Evolutionary conservation across 1,284 basidiomycete genomes (phyloP).

Genomic region (Heimioporus retisporus): DNA sequence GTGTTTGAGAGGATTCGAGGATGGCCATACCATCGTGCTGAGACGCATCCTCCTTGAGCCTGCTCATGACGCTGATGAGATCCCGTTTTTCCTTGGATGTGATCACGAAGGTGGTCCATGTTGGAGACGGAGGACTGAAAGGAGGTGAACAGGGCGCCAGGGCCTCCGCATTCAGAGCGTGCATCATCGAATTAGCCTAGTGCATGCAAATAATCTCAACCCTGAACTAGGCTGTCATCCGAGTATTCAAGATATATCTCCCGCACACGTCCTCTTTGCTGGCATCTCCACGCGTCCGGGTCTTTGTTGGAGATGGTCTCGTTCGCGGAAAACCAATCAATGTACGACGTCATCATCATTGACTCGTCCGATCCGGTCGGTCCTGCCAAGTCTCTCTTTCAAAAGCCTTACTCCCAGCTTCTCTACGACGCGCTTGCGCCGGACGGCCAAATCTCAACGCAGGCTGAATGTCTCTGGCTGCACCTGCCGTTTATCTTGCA

Average conservation of each 20-base stretch:
- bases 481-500: constrained; percentile 92
- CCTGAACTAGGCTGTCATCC: constrained; percentile 83
- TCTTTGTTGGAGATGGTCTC: constrained; percentile 97
- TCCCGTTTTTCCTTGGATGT: constrained; percentile 85
- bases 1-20: background rate
- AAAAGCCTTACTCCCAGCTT: constrained; percentile 98
- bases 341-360: constrained; percentile 99
- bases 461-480: constrained; percentile 97
- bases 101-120: constrained; percentile 63
- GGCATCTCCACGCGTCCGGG: constrained; percentile 86
- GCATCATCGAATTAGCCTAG: no score
- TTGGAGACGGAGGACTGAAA: constrained; percentile 73
- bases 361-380: constrained; percentile 99
- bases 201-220: no score
- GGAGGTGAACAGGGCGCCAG: constrained; percentile 56
- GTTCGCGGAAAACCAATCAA: constrained; percentile 90
- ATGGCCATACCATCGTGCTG: constrained; percentile 69
- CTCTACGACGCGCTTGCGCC: constrained; percentile 91
- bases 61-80: constrained; percentile 77
- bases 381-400: constrained; percentile 94
- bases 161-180: no score
- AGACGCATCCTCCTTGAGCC: constrained; percentile 74
- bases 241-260: constrained; percentile 94
- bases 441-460: constrained; percentile 96
- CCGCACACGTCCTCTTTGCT: constrained; percentile 96